Evolutionary conservation across 2,329 filamentous ascomycete species (phyloP).

Genomic region (Fusarium sp.): DNA sequence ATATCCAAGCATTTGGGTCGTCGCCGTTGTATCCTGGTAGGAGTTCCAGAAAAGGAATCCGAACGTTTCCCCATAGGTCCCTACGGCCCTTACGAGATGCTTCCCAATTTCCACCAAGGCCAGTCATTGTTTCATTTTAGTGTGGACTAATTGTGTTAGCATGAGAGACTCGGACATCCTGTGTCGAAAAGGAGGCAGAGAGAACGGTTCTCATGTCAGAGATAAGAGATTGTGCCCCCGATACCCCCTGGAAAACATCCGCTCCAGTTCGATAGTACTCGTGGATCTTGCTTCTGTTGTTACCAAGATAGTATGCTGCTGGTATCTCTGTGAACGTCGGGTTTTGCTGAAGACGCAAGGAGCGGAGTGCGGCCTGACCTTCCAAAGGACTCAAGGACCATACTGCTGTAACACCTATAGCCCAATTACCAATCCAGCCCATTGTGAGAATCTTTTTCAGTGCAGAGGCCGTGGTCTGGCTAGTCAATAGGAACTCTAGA

Average conservation of each 20-base stretch:
- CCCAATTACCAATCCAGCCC: neutral
- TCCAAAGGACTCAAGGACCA: neutral
- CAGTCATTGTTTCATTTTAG: fast-evolving
- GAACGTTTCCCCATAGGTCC: neutral
- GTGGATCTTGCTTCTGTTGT: neutral
- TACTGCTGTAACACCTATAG: fast-evolving
- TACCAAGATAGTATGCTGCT: neutral
- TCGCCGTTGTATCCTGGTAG: neutral
- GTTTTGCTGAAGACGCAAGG: neutral
- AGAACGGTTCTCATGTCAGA: neutral
- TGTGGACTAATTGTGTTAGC: neutral
- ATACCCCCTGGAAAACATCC: neutral
- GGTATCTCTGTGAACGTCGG: fast-evolving
- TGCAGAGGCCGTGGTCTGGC: neutral
- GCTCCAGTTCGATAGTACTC: neutral
- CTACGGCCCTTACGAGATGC: neutral
- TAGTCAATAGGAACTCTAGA: neutral
- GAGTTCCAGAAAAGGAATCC: neutral
- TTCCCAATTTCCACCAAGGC: neutral
- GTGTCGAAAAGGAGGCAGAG: neutral
- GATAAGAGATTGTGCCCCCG: fast-evolving
- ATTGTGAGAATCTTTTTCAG: neutral
- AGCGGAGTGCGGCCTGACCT: neutral
- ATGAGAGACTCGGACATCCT: neutral
- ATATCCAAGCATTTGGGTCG: too few relatives aligned